A percentile compares a stretch with the other conserved stretches of the same genome.
These are phyloP conservation scores for Plasmodium gallinaceum DNA, from an alignment of 169 alveolate species.

Conservation along the genomic window DNA sequence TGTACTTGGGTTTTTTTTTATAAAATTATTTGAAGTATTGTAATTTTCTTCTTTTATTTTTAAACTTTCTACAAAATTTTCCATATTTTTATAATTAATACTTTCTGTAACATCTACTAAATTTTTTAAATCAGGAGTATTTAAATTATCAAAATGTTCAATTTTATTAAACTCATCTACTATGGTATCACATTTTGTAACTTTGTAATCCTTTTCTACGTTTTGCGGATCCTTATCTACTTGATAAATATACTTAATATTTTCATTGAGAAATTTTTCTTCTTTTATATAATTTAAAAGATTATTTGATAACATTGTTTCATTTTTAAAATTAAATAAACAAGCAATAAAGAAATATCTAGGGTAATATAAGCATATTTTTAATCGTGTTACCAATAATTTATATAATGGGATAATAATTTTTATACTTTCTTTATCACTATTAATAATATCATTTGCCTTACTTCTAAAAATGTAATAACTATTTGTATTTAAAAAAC, in stretches of 20 bases:
- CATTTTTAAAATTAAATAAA: constrained; percentile 52
- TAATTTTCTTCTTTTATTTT: constrained; percentile 2
- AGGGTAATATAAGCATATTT: constrained; percentile 70
- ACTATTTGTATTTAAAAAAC: constrained; percentile 34
- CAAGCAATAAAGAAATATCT: constrained; percentile 61
- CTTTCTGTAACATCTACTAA: no score
- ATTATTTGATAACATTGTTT: constrained; percentile 28
- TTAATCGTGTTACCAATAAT: constrained; percentile 70
- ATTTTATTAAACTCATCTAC: no score
- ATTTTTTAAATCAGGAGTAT: no score
- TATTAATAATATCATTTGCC: constrained; percentile 28
- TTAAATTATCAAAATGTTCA: no score
- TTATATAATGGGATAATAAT: constrained; percentile 62
- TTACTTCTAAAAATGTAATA: constrained; percentile 41
- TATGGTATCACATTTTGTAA: no score
- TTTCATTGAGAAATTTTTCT: constrained; percentile 7
- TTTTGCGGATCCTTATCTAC: no score
- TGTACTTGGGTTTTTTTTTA: background rate
- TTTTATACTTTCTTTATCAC: constrained; percentile 39
- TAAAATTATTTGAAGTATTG: background rate
- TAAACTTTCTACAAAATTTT: background rate
- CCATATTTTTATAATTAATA: background rate
- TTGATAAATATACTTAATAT: background rate
- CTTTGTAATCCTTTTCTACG: no score
- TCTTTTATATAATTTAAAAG: constrained; percentile 36